Conservation (phyloP, 2,329 filamentous ascomycete genomes). For the Aureobasidium sp. region DNA sequence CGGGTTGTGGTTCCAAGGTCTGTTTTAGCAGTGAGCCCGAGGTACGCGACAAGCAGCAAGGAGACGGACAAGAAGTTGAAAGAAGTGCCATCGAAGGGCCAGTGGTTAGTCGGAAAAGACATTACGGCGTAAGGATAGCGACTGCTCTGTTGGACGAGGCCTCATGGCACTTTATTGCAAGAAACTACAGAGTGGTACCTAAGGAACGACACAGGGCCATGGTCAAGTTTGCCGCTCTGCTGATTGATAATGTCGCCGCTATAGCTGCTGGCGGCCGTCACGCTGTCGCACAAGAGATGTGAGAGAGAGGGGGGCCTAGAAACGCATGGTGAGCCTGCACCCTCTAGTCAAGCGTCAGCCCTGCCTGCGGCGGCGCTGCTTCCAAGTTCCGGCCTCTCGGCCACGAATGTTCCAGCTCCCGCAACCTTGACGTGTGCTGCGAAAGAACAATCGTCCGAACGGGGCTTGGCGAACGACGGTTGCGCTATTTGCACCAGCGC, state of each 20-base stretch:
- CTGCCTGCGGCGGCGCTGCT: not conserved
- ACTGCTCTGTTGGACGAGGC: not conserved
- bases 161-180: not conserved
- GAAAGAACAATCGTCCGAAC: not conserved
- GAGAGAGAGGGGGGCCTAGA: not conserved
- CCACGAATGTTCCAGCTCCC: not conserved
- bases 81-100: not conserved
- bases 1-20: constrained; percentile 1
- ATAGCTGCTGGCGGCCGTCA: not conserved
- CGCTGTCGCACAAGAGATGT: not conserved
- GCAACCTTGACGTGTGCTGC: not conserved
- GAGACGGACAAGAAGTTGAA: constrained; percentile 1
- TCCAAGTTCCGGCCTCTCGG: not conserved
- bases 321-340: not conserved
- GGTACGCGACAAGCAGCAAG: not conserved
- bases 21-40: not conserved
- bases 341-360: not conserved
- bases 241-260: not conserved
- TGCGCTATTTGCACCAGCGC: not conserved
- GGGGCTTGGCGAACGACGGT: constrained; percentile 2
- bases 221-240: not conserved
- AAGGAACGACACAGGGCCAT: not conserved
- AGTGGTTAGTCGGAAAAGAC: constrained; percentile 1
- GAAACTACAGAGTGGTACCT: not conserved
- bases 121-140: not conserved